Percentiles rank a stretch among this genome's conserved stretches.
phyloP scores from a whole-genome alignment of 805 yeast genomes.

The Zygosaccharomyces bailii region DNA sequence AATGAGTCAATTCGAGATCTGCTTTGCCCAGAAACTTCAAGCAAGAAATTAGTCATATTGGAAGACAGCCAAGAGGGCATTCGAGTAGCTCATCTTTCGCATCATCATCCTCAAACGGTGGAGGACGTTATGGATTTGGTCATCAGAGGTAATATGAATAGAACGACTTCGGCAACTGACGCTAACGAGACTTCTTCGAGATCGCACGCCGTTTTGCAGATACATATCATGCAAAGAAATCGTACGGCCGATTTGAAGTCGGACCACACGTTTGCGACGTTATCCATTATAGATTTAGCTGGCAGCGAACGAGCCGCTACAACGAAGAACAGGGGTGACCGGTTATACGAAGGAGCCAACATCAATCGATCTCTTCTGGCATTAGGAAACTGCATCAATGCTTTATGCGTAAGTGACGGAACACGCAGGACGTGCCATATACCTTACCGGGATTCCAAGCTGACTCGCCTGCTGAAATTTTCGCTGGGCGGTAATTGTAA shows the following conservation, averaged over 20 bases:
- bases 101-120: conserved; percentile 57
- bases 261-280: conserved; percentile 70
- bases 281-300: conserved; percentile 87
- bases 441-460: conserved; percentile 87
- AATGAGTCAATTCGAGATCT: conserved; percentile 86
- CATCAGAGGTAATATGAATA: conserved; percentile 62
- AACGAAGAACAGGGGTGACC: conserved; percentile 75
- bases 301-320: conserved; percentile 95
- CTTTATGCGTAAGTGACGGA: conserved; percentile 70
- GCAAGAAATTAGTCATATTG: conserved; percentile 54
- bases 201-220: conserved; percentile 89
- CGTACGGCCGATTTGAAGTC: conserved; percentile 58
- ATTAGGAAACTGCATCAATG: conserved; percentile 90
- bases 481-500: conserved; percentile 93
- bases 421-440: conserved; percentile 59
- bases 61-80: conserved; percentile 66
- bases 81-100: conserved; percentile 65
- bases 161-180: conserved; percentile 84
- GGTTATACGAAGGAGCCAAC: conserved; percentile 89
- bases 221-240: conserved; percentile 59
- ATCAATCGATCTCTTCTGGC: conserved; percentile 86
- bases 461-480: conserved; percentile 81
- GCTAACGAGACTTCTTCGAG: conserved; percentile 90
- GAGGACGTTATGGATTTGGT: conserved; percentile 79
- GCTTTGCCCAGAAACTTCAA: conserved; percentile 51